Evolutionary conservation across 164 flowering plant species (phyloP), one percentile per base, ranked within the genome.

Genomic region (Euptelea pleiosperma): DNA sequence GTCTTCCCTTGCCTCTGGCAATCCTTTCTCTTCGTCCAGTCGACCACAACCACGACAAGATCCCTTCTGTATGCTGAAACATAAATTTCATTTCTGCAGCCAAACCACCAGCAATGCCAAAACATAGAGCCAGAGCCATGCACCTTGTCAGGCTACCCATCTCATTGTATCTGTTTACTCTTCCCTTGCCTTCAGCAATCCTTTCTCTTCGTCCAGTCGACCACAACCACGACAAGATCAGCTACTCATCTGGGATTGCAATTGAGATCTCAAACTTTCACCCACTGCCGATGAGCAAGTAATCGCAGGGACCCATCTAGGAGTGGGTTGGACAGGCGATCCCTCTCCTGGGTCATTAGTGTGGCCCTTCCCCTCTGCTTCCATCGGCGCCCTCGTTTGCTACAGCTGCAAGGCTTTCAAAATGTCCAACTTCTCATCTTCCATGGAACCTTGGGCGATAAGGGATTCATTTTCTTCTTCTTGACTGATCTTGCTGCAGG

Each of bases 351-450:
- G 25, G 31, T 24, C 6, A 56, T 18, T 18, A 22, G 11, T 3
- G 47, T 34, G 12, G 47, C 55, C n/a, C 35, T 21, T 21, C 55
- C 39, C 56, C 61, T 56, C 67, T 18, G 67, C 67, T 37, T 55
- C 60, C 67, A 61, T 63, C 5, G n/a, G n/a, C n/a, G 67, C 61
- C 5, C 67, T 46, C 11, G 67, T 63, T 37, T 63, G 61, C 8
- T 61, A 63, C n/a, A 55, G 61, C 14, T 29, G 55, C 18, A 63
- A 39, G 12, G 67, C 67, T 56, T 56, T 63, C 55, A 56, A 41
- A 18, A 63, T 43, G 47, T 29, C 47, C 61, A 63, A 35, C 24
- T 56, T 56, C 16, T 56, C 51, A 11, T 56, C 60, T 37, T 14
- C 41, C 41, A 37, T 37, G 9, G n/a, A n/a, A n/a, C n/a, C n/a